Evolutionary conservation across 257 asterid species (phyloP).

Genomic region (Solanum paucissectum): DNA sequence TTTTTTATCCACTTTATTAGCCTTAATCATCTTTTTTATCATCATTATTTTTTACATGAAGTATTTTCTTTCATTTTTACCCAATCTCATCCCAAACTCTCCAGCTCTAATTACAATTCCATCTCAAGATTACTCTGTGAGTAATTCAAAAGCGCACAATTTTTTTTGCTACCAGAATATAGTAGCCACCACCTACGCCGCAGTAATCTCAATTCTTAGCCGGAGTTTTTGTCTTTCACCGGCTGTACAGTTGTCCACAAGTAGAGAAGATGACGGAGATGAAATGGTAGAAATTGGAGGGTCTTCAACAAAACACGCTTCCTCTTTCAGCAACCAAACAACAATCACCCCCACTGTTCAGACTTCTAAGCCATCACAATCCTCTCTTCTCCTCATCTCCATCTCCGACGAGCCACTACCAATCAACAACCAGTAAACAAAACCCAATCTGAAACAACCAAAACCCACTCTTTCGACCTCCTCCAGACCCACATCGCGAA

Average conservation of each 20-base stretch:
- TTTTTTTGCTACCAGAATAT: no score
- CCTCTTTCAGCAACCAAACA: no score
- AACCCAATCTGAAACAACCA: no score
- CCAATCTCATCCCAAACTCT: slow-evolving; percentile 1
- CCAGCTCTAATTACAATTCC: background rate
- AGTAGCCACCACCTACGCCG: background rate
- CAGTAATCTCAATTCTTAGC: background rate
- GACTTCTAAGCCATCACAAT: no score
- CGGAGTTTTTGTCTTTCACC: slow-evolving; percentile 4
- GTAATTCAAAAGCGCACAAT: background rate
- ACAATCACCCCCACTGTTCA: no score
- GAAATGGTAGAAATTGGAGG: slow-evolving; percentile 17
- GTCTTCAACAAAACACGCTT: background rate
- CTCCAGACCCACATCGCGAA: no score
- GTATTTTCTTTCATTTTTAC: slow-evolving; percentile 5
- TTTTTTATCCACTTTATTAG: slow-evolving; percentile 13
- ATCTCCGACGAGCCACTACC: no score
- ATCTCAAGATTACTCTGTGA: slow-evolving; percentile 14
- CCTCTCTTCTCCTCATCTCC: no score
- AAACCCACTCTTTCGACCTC: no score
- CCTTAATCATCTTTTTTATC: slow-evolving; percentile 17
- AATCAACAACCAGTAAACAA: no score
- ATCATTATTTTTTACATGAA: slow-evolving; percentile 19
- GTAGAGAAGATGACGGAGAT: slow-evolving; percentile 8
- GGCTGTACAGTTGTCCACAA: slow-evolving; percentile 10